Base-by-base conservation (phyloP, 2,329 filamentous ascomycete species). In the Paecilomyces dactylethromorphus region DNA sequence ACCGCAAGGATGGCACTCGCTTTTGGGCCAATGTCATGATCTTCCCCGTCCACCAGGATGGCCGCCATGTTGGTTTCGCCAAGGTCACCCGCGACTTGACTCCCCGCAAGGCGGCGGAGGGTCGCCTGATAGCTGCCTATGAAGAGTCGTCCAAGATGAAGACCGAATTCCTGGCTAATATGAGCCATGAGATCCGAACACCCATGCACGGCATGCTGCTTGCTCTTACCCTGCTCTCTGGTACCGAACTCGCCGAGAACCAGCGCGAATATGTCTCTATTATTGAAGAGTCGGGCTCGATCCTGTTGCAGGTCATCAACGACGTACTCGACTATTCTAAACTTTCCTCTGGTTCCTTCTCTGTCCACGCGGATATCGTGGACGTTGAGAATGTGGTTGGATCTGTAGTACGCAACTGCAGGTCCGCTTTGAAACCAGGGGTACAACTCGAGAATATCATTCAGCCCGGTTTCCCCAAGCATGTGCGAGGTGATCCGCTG, bases 281-380 rank as follows among this genome's bases (percentile, higher is more conserved):
- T 53, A 83, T 87, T 57, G 78, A 84, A 62, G 83, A 86, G 58
- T 86, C 84, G 0, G 84, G 82, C 1, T 78, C 81, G 21, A 76
- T 86, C 2, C 74, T 87, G 22, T 71, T 87, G 18, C 81, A 83
- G 62, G 80, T 87, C 54, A 86, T 87, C 68, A 86, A 87, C 65
- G 83, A 87, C 60, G 85, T 88, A 53, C 76, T 87, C n/a, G 85
- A 88, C 70, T 87, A 85, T 65, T 86, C 84, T 10, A 87, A 87
- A 63, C 75, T 87, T 5, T 80, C 82, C 0, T 83, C 83, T 0
- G 83, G 83, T n/a, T 80, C 77, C 35, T 84, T 87, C 60, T 82
- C 82, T 2, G 76, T 87, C 56, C 81, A 76, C 54, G 69, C 81
- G 13, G 82, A 84, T 63, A 71, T 81, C 32, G 72, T 87, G 59